A percentile compares a stretch with the other conserved stretches of the same genome.
These are phyloP conservation scores for Pseudoscleropodium purum DNA, from an alignment of 225 moss, liverwort and hornwort species.

Conservation along the genomic window DNA sequence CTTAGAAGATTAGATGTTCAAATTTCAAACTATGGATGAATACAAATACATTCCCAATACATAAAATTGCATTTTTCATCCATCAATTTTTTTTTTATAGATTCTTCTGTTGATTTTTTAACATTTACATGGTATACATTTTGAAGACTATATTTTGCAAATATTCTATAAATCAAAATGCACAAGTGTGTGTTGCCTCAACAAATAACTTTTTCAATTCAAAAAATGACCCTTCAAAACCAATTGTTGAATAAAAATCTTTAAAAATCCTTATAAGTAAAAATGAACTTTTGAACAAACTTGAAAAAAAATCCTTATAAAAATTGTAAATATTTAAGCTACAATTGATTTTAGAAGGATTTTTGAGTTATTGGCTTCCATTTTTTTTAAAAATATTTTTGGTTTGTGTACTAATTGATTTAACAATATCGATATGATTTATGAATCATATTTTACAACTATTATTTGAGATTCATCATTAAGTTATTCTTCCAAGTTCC, in stretches of 20 bases:
- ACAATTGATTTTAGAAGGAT: background rate
- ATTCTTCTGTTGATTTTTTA: background rate
- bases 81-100: too few species aligned
- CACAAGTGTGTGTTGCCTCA: background rate
- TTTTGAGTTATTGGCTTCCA: background rate
- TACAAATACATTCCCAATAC: too few species aligned
- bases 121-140: background rate
- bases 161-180: background rate
- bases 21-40: too few species aligned
- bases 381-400: background rate
- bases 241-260: background rate
- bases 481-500: too few species aligned
- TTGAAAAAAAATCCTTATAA: too few species aligned
- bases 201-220: background rate
- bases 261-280: background rate
- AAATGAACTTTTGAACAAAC: fast-evolving
- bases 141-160: background rate
- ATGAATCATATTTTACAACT: background rate
- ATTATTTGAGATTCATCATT: background rate
- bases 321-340: too few species aligned
- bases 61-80: too few species aligned
- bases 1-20: too few species aligned
- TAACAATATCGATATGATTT: background rate
- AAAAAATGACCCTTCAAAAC: background rate
- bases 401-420: background rate